Conservation (phyloP, 1,284 basidiomycete species). For the Moesziomyces globuligerus region DNA sequence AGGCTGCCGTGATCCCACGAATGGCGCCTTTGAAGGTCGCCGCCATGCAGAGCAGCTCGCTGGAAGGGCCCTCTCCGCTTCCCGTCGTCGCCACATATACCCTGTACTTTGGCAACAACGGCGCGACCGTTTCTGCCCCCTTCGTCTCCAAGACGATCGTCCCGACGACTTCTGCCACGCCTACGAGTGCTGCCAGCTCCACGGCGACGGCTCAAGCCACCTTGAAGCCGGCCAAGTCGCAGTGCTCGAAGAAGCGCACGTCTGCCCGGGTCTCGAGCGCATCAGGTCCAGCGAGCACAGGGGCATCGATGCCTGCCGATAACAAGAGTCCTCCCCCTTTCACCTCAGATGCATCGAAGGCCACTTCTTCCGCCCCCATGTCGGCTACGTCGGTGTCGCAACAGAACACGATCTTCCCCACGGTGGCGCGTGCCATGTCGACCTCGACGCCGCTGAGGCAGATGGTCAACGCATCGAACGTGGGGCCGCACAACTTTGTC, state of each 20-base stretch:
- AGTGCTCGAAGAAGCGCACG: slow-evolving; percentile 17
- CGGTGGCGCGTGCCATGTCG: slow-evolving; percentile 6
- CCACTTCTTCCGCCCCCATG: slow-evolving; percentile 1
- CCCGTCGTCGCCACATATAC: slow-evolving; percentile 29
- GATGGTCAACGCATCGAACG: neutral
- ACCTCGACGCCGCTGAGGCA: neutral
- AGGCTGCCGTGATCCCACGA: slow-evolving; percentile 22
- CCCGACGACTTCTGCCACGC: neutral
- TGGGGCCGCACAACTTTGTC: slow-evolving; percentile 18
- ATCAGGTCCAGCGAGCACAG: neutral
- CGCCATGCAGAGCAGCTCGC: neutral
- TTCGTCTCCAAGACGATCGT: slow-evolving; percentile 1
- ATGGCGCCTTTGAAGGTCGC: slow-evolving; percentile 5
- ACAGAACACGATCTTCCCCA: slow-evolving; percentile 16
- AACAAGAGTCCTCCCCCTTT: neutral
- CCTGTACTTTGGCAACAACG: slow-evolving; percentile 22
- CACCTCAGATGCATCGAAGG: too few species aligned
- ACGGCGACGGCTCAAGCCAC: slow-evolving; percentile 5
- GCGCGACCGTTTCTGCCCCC: slow-evolving; percentile 9
- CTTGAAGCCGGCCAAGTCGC: neutral
- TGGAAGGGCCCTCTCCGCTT: slow-evolving; percentile 4
- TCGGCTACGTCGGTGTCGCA: slow-evolving; percentile 2
- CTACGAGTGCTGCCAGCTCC: neutral
- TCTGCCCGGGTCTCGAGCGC: slow-evolving; percentile 9
- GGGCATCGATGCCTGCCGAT: slow-evolving; percentile 19